Evolutionary conservation across 2,329 filamentous ascomycete genomes (phyloP).

Genomic region (Ceratocystiopsis sp.): DNA sequence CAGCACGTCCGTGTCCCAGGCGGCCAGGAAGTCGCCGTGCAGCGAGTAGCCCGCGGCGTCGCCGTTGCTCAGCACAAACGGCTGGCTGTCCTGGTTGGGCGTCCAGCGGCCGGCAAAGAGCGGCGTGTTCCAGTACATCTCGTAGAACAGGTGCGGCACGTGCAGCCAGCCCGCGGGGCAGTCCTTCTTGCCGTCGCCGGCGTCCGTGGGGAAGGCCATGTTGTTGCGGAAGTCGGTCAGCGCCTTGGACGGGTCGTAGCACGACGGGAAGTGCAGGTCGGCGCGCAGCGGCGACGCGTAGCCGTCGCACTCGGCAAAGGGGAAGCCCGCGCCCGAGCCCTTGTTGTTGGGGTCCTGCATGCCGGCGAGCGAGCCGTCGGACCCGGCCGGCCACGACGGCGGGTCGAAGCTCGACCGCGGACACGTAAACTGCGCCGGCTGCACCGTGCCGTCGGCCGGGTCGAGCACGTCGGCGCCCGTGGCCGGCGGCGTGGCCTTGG

Average conservation of each 20-base stretch:
- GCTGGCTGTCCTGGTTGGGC: constrained; percentile 35
- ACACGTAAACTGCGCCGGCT: constrained; percentile 43
- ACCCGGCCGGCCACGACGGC: constrained; percentile 35
- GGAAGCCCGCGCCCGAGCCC: constrained; percentile 48
- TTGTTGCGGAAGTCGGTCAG: constrained; percentile 45
- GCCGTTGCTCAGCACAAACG: constrained; percentile 53
- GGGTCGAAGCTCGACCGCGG: constrained; percentile 31
- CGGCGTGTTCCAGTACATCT: constrained; percentile 44
- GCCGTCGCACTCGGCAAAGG: constrained; percentile 50
- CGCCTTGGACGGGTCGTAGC: constrained; percentile 49
- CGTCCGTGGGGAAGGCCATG: constrained; percentile 42
- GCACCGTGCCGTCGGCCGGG: constrained; percentile 31
- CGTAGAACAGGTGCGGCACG: constrained; percentile 39
- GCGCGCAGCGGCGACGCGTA: constrained; percentile 42
- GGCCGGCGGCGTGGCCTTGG: constrained; percentile 37
- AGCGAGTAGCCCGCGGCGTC: constrained; percentile 53
- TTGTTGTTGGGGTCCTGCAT: constrained; percentile 36
- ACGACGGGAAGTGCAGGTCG: constrained; percentile 57
- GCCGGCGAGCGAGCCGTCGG: constrained; percentile 37
- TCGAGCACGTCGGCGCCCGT: constrained; percentile 33
- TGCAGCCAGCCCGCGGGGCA: constrained; percentile 38
- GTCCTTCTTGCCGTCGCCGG: constrained; percentile 28
- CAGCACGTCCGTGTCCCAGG: constrained; percentile 49
- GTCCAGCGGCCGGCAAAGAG: constrained; percentile 34
- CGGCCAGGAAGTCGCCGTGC: constrained; percentile 58